Evolutionary conservation across 129 eudicot species (phyloP).

Genomic region (Ambrosia trifida): DNA sequence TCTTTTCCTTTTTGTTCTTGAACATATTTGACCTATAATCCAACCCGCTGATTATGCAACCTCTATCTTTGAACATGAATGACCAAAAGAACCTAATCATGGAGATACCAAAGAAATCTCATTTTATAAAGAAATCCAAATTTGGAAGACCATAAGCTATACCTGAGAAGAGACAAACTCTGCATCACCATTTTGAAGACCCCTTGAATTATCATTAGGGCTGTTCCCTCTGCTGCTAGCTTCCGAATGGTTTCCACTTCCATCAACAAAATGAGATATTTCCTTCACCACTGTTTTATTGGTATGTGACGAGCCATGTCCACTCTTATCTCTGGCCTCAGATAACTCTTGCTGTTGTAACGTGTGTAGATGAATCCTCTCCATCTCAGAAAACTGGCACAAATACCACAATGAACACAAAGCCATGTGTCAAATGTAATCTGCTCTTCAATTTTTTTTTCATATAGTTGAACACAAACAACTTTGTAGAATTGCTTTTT

Average conservation of each 20-base stretch:
- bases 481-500: no score
- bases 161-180: slow-evolving; percentile 62
- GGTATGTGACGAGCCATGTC: slow-evolving; percentile 44
- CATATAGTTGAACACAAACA: no score
- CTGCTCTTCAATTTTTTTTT: no score
- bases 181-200: slow-evolving; percentile 50
- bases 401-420: neutral
- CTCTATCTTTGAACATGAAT: no score
- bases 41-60: no score
- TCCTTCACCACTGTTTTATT: slow-evolving; percentile 47
- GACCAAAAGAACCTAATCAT: no score
- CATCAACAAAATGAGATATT: slow-evolving; percentile 51
- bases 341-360: slow-evolving; percentile 82
- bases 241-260: slow-evolving; percentile 55
- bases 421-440: no score
- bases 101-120: no score
- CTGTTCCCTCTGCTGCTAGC: slow-evolving; percentile 43
- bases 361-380: slow-evolving; percentile 64
- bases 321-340: slow-evolving; percentile 73
- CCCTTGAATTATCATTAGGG: slow-evolving; percentile 42
- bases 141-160: neutral
- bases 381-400: slow-evolving; percentile 76
- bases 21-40: no score
- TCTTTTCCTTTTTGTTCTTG: no score
- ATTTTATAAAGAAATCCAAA: no score